Evolutionary conservation across 805 yeast genomes (phyloP).

Genomic region (Pichia nakasei): DNA sequence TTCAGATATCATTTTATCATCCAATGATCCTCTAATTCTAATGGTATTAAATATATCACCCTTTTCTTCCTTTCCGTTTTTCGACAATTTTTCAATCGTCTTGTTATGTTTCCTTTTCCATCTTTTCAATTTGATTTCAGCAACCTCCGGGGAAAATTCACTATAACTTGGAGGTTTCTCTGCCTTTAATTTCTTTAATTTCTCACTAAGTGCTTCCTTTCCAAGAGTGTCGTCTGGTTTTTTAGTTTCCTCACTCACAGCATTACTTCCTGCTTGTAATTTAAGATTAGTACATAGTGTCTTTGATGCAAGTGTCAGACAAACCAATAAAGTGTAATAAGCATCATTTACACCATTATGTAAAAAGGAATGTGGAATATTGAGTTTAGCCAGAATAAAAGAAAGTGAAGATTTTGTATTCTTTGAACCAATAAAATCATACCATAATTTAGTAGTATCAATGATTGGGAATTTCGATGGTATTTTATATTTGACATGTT

Average conservation of each 20-base stretch:
- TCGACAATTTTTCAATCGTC: conserved; percentile 4
- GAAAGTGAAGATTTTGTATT: conserved; percentile 15
- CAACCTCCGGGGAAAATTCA: background rate
- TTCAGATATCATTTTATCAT: conserved; percentile 11
- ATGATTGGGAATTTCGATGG: conserved; percentile 17
- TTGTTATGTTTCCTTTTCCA: conserved; percentile 1
- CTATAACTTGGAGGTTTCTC: conserved; percentile 1
- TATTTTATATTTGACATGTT: conserved; percentile 11
- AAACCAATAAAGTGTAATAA: conserved; percentile 22
- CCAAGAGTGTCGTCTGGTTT: background rate
- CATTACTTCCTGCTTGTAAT: background rate
- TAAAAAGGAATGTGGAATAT: conserved; percentile 22
- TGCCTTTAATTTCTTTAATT: background rate
- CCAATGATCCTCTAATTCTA: conserved; percentile 13
- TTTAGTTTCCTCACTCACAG: background rate
- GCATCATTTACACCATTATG: conserved; percentile 29
- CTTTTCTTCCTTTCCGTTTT: background rate
- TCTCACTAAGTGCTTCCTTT: too few relatives aligned
- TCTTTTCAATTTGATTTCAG: conserved; percentile 3
- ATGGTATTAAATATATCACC: background rate
- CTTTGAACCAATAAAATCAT: conserved; percentile 11
- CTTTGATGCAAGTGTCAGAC: conserved; percentile 21
- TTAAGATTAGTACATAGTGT: conserved; percentile 18
- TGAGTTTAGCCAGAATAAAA: conserved; percentile 21
- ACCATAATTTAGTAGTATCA: conserved; percentile 24